Conservation (phyloP, 768 basidiomycete genomes). For the Boletus rubescentipes region DNA sequence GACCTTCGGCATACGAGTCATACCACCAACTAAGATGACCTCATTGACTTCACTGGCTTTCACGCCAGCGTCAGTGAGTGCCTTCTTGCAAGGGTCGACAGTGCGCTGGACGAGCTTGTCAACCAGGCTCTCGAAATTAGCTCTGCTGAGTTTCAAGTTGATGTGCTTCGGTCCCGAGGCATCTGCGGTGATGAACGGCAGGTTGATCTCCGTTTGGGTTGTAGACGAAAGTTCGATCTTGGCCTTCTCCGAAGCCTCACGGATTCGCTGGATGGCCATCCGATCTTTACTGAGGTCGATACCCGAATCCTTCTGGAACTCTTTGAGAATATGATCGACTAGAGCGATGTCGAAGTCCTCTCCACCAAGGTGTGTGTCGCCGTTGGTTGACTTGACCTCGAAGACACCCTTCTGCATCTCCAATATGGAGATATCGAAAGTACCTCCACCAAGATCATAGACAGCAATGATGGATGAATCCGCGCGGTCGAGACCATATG, state of each 20-base stretch:
- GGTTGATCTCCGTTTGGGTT: conserved; percentile 92
- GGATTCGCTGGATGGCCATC: conserved; percentile 98
- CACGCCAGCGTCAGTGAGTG: conserved; percentile 87
- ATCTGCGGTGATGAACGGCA: conserved; percentile 98
- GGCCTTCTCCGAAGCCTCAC: conserved; percentile 99
- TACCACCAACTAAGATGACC: conserved; percentile 97
- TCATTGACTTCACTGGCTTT: conserved; percentile 93
- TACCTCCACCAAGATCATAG: conserved; percentile 97
- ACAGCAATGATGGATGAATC: conserved; percentile 91
- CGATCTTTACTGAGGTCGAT: conserved; percentile 80
- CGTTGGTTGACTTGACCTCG: conserved; percentile 99
- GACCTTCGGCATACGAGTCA: conserved; percentile 97
- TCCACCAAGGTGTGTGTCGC: conserved; percentile 96
- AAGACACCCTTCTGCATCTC: conserved; percentile 99
- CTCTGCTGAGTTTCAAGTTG: conserved; percentile 84
- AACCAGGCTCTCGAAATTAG: conserved; percentile 89
- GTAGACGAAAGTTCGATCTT: conserved; percentile 98
- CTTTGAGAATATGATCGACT: conserved; percentile 78
- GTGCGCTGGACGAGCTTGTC: conserved; percentile 82
- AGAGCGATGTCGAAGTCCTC: conserved; percentile 96
- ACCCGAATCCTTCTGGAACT: conserved; percentile 94
- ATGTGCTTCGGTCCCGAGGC: conserved; percentile 96
- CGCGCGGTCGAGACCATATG: conserved; percentile 89
- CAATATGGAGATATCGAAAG: conserved; percentile 98
- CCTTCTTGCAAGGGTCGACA: conserved; percentile 96